Evolutionary conservation across 2,329 filamentous ascomycete genomes (phyloP).

Genomic region (Fusarium sp.): DNA sequence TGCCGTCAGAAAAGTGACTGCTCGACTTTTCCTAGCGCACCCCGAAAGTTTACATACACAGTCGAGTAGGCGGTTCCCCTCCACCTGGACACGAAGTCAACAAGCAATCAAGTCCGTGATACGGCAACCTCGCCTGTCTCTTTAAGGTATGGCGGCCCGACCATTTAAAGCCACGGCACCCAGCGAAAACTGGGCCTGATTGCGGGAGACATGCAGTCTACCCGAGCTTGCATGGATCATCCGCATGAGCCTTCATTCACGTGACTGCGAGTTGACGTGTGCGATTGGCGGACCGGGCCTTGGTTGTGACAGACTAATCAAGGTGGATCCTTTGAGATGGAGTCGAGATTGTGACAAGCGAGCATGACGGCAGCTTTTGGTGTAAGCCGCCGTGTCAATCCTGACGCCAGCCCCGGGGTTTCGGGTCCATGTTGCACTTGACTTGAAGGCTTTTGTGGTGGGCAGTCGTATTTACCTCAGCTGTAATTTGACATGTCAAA

Average conservation of each 20-base stretch:
- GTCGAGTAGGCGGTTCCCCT: conserved; percentile 1
- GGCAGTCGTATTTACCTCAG: conserved; percentile 7
- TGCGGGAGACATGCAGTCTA: conserved; percentile 51
- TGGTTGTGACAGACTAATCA: conserved; percentile 46
- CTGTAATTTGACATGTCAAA: conserved; percentile 13
- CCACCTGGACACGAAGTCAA: not conserved
- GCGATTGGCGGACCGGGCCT: conserved; percentile 55
- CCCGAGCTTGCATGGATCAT: conserved; percentile 47
- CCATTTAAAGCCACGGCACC: conserved; percentile 34
- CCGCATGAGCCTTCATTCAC: conserved; percentile 52
- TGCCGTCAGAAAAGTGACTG: conserved; percentile 6
- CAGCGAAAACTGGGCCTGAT: conserved; percentile 46
- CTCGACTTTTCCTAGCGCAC: conserved; percentile 5
- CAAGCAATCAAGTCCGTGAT: conserved; percentile 19
- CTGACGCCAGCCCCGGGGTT: conserved; percentile 38
- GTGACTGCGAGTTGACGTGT: conserved; percentile 50
- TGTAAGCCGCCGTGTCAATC: conserved; percentile 32
- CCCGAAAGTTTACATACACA: not conserved
- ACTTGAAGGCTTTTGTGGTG: conserved; percentile 37
- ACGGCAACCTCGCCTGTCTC: conserved; percentile 37
- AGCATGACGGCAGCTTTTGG: conserved; percentile 29
- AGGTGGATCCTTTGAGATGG: conserved; percentile 15
- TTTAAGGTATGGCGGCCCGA: conserved; percentile 40
- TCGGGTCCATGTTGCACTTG: conserved; percentile 27
- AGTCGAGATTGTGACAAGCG: conserved; percentile 37